Evolutionary conservation across 106 monocot species (phyloP), one percentile per base, ranked within the genome.

Genomic region (Dioscorea alata): DNA sequence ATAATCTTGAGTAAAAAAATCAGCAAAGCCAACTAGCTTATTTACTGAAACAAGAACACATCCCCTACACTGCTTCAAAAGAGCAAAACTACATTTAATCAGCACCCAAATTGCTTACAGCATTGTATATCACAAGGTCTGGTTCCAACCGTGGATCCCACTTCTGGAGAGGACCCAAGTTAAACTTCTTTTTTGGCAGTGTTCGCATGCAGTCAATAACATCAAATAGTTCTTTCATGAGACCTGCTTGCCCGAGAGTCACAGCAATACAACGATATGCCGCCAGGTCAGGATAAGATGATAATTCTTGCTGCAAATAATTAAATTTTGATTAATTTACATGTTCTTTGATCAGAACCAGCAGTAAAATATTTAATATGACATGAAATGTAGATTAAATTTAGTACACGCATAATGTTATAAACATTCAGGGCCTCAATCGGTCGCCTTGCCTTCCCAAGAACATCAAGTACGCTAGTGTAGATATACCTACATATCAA

Each of bases 201-300:
- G 78, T 59, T 61, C 76, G 74, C 99, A 99, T 90, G 83, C 87
- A 87, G 74, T 99, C 99, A 70, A 93, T 99, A 7, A 99, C 87
- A 85, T 99, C 93, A 72, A 93, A 99, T 73, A 99, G 79, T 66
- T 93, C 99, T 79, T 93, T 93, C 83, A 99, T 82, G 51, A 85
- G 79, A 7, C 93, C 99, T 14, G 93, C 90, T 90, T 93, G 99
- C 42, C 99, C 99, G 67, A 99, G 87, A 64, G 73, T 85, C 20
- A 93, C 93, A 66, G 93, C 82, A 75, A 99, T 99, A 71, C 99
- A 99, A 76, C 86, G 93, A 79, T 99, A 99, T 61, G 93, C 86
- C 32, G 99, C 93, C 80, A 90, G 80, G 67, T 99, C 99, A 53
- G 99, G 99, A 72, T 99, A 99, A 48, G 93, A 99, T 77, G 79